Evolutionary conservation across 306 rosid genomes (phyloP), one percentile per base, ranked within the genome.

Genomic region (Pterocarpus macrocarpus): DNA sequence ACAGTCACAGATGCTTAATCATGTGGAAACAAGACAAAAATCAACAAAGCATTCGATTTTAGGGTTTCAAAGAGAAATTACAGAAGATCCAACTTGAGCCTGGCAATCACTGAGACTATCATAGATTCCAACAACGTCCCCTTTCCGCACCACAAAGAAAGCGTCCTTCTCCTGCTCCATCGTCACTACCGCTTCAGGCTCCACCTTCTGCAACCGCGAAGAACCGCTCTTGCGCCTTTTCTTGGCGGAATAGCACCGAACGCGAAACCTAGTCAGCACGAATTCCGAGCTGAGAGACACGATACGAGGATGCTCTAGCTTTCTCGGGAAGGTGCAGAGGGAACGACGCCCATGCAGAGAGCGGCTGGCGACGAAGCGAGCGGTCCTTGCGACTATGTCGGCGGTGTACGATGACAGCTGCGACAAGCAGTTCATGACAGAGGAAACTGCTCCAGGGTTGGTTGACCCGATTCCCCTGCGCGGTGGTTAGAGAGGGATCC

Each of bases 41-140:
- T 9, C 12, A 45, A 5, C 3, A 52, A 66, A 8, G 32, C 2
- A 53, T 3, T 5, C 59, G 2, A 49, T 12, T 32, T 64, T 11
- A 17, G 7, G 71, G 64, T 58, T 59, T 6, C 1, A 16, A 75
- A 71, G 65, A 80, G 65, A 80, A 86, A 73, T 86, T 89, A 92
- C 99, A 79, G 99, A 91, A 35, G 97, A 81, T 84, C 97, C 93
- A 86, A 89, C 90, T 88, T 95, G 98, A 66, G 99, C 89, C 62
- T 93, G 97, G 45, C 92, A 93, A 16, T 95, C 95, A 64, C 50
- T 49, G 71, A 90, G 88, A 72, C 57, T 90, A 2, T 36, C 91
- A 67, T 90, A 95, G 63, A 95, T 79, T n/a, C 99, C 99, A 22
- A 95, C 87, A 36, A 93, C 47, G 64, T 93, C 99, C 44, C 97